phyloP scores from a whole-genome alignment of 805 yeast species.

The Hanseniaspora taiwanica region DNA sequence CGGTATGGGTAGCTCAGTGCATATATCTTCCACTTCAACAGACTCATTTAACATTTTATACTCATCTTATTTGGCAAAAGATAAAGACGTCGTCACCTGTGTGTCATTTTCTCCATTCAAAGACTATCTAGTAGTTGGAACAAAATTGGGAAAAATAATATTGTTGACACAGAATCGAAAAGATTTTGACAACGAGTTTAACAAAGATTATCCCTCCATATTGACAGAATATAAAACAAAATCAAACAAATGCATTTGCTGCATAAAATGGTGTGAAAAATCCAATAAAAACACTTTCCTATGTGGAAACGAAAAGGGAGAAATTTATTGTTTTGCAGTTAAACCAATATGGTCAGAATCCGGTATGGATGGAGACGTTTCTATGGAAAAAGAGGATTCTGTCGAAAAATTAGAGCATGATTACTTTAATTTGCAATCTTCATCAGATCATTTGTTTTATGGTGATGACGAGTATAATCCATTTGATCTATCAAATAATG shows the following conservation, averaged over 20 bases:
- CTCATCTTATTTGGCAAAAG: conserved; percentile 20
- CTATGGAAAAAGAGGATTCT: not conserved
- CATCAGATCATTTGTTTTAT: no score
- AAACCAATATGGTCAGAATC: not conserved
- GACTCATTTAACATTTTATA: conserved; percentile 33
- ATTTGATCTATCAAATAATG: no score
- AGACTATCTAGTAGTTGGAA: conserved; percentile 39
- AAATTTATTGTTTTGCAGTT: conserved; percentile 32
- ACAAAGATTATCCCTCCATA: conserved; percentile 4
- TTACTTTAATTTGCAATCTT: no score
- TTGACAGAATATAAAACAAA: conserved; percentile 11
- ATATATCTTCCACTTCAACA: conserved; percentile 44
- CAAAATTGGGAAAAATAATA: conserved; percentile 40
- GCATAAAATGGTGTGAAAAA: conserved; percentile 43
- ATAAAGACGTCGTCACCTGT: conserved; percentile 36
- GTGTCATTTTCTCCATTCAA: conserved; percentile 39
- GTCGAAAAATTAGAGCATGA: no score
- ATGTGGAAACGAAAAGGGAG: conserved; percentile 57
- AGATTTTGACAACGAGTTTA: conserved; percentile 1
- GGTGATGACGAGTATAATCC: no score
- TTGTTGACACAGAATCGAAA: conserved; percentile 27
- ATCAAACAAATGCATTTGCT: conserved; percentile 34
- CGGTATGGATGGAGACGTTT: no score
- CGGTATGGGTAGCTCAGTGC: conserved; percentile 47
- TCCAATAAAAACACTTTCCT: conserved; percentile 24